A percentile compares a stretch with the other conserved stretches of the same genome.
Evolutionary conservation across 805 yeast genomes (phyloP).

Genomic region (Zygosaccharomyces bailii): DNA sequence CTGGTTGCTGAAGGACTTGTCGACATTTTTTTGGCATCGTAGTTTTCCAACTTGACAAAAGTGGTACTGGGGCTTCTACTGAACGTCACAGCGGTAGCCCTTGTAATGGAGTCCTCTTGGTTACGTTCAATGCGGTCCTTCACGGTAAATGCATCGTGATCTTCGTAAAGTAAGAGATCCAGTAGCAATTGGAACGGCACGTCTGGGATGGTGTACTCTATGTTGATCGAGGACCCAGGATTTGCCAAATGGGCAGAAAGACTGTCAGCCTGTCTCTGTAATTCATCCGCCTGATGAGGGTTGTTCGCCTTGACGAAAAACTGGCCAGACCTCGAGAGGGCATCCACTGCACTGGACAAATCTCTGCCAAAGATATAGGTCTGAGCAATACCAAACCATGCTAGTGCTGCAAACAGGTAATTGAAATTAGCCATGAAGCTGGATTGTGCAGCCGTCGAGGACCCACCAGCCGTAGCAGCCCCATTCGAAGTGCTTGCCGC

Average conservation of each 20-base stretch:
- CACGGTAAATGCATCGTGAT: constrained; percentile 16
- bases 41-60: constrained; percentile 1
- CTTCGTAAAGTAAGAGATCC: constrained; percentile 21
- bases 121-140: constrained; percentile 9
- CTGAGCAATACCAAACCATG: constrained; percentile 33
- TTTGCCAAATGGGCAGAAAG: not conserved
- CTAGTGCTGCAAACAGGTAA: constrained; percentile 24
- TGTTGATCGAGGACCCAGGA: not conserved
- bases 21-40: not conserved
- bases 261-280: constrained; percentile 4
- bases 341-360: constrained; percentile 21
- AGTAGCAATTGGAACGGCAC: constrained; percentile 23
- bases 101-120: constrained; percentile 1
- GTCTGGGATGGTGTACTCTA: constrained; percentile 20
- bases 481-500: constrained; percentile 7
- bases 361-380: constrained; percentile 23
- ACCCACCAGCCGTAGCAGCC: constrained; percentile 6
- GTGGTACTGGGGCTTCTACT: not conserved
- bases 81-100: not conserved
- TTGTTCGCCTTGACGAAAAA: constrained; percentile 19
- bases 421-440: constrained; percentile 12
- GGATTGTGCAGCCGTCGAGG: not conserved
- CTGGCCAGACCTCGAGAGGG: constrained; percentile 15
- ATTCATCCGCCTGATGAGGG: constrained; percentile 3
- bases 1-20: not conserved